Evolutionary conservation across 805 yeast genomes (phyloP).

Genomic region (Candida michaelii): DNA sequence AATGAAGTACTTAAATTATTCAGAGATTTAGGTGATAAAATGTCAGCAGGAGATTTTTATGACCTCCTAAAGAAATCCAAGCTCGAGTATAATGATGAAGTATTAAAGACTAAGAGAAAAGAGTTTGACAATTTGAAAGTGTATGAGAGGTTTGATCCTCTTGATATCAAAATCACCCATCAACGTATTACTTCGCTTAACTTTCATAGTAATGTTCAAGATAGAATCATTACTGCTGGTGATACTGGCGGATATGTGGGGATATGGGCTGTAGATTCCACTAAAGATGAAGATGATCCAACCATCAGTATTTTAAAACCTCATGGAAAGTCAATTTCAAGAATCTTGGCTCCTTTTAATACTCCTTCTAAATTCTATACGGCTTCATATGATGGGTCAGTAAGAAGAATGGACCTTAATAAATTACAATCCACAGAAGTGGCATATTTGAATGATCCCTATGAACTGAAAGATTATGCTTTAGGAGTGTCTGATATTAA

Average conservation of each 20-base stretch:
- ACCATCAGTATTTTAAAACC: slow-evolving; percentile 65
- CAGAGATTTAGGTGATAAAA: slow-evolving; percentile 44
- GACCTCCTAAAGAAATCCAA: slow-evolving; percentile 43
- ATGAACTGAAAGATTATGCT: slow-evolving; percentile 39
- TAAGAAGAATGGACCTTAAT: slow-evolving; percentile 68
- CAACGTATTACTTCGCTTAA: slow-evolving; percentile 72
- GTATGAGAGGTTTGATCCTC: slow-evolving; percentile 60
- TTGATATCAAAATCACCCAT: slow-evolving; percentile 66
- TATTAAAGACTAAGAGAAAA: slow-evolving; percentile 48
- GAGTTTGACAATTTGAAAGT: slow-evolving; percentile 53
- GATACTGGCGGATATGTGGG: slow-evolving; percentile 88
- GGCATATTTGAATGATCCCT: slow-evolving; percentile 46
- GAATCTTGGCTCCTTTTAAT: slow-evolving; percentile 52
- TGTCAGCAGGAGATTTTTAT: slow-evolving; percentile 72
- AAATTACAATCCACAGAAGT: slow-evolving; percentile 57
- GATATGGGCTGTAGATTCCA: slow-evolving; percentile 73
- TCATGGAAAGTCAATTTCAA: slow-evolving; percentile 74
- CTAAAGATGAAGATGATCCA: slow-evolving; percentile 35
- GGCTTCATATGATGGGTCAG: slow-evolving; percentile 85
- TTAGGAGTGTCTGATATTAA: slow-evolving; percentile 76
- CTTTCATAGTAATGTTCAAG: slow-evolving; percentile 71
- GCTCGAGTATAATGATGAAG: slow-evolving; percentile 31
- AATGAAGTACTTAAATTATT: slow-evolving; percentile 34
- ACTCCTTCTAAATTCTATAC: slow-evolving; percentile 60
- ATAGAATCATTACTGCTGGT: slow-evolving; percentile 75